These are phyloP conservation scores for Talaromyces trachyspermus DNA, from an alignment of 495 filamentous ascomycete genomes.

Conservation along the genomic window DNA sequence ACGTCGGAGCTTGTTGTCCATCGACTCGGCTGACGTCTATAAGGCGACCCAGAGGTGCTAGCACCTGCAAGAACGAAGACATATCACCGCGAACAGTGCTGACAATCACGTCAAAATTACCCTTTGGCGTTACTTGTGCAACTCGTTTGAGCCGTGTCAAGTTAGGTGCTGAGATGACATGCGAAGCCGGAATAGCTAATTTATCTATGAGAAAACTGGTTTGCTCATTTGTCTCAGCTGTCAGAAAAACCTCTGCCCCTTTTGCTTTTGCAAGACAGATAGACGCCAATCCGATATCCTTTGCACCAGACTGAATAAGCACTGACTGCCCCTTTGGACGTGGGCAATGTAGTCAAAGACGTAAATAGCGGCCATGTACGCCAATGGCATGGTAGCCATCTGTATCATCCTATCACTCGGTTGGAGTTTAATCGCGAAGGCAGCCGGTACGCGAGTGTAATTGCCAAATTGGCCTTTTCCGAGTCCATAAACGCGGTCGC, in stretches of 20 bases:
- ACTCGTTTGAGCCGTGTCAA: neutral
- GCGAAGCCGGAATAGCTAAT: neutral
- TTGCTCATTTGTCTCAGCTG: neutral
- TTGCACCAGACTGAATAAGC: slow-evolving; percentile 9
- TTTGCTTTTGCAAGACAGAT: slow-evolving; percentile 13
- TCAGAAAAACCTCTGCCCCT: slow-evolving; percentile 5
- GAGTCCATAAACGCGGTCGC: slow-evolving; percentile 47
- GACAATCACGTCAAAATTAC: slow-evolving; percentile 44
- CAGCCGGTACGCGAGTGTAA: too few relatives aligned
- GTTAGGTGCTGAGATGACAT: neutral
- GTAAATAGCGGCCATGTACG: slow-evolving; percentile 47
- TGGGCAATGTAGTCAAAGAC: slow-evolving; percentile 22
- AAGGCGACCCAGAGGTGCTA: slow-evolving; percentile 38
- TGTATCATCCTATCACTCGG: too few relatives aligned
- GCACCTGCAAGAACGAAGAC: slow-evolving; percentile 26
- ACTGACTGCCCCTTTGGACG: slow-evolving; percentile 3
- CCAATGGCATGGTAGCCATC: slow-evolving; percentile 20
- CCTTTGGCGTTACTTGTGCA: slow-evolving; percentile 21
- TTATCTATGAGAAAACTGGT: neutral
- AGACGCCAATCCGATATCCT: slow-evolving; percentile 9
- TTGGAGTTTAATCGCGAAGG: too few relatives aligned
- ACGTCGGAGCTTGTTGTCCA: neutral
- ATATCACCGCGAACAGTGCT: slow-evolving; percentile 30
- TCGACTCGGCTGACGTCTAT: slow-evolving; percentile 37
- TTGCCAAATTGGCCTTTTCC: slow-evolving; percentile 22